A percentile compares a stretch with the other conserved stretches of the same genome.
These are phyloP conservation scores for Wickerhamiella lipophila DNA, from an alignment of 805 yeast genomes.

Conservation along the genomic window DNA sequence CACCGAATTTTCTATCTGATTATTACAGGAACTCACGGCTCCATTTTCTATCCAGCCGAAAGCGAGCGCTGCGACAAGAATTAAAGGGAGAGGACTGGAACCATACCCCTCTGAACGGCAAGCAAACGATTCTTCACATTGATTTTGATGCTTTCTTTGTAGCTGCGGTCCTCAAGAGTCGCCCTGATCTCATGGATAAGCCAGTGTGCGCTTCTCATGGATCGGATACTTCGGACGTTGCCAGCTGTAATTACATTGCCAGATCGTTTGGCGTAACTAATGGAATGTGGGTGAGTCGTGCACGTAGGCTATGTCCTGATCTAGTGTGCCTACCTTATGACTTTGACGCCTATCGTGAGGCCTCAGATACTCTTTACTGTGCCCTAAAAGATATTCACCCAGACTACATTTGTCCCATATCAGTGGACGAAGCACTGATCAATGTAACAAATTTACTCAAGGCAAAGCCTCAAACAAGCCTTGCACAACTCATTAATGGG, in stretches of 20 bases:
- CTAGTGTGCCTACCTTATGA: conserved; percentile 56
- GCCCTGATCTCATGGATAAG: conserved; percentile 45
- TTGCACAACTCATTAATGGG: conserved; percentile 23
- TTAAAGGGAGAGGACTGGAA: conserved; percentile 10
- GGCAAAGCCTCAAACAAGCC: conserved; percentile 9
- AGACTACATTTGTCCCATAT: conserved; percentile 56
- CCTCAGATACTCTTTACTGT: conserved; percentile 53
- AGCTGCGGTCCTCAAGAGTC: conserved; percentile 55
- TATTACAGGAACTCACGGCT: conserved; percentile 74
- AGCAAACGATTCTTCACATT: conserved; percentile 48
- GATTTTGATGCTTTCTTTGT: conserved; percentile 95
- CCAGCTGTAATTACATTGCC: conserved; percentile 86
- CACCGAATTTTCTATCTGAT: conserved; percentile 58
- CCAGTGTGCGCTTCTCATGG: conserved; percentile 49
- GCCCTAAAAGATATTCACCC: conserved; percentile 37
- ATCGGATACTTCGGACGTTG: conserved; percentile 52
- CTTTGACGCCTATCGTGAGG: conserved; percentile 55
- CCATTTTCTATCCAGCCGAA: conserved; percentile 84
- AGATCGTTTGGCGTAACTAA: conserved; percentile 64
- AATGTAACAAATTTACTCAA: conserved; percentile 38
- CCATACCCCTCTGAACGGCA: conserved; percentile 9
- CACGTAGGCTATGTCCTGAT: conserved; percentile 52
- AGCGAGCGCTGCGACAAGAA: conserved; percentile 51
- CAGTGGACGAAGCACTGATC: conserved; percentile 82
- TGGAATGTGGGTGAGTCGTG: conserved; percentile 81